Base-by-base conservation (phyloP, 2,329 filamentous ascomycete genomes). In the Sordariomycetes sp. region DNA sequence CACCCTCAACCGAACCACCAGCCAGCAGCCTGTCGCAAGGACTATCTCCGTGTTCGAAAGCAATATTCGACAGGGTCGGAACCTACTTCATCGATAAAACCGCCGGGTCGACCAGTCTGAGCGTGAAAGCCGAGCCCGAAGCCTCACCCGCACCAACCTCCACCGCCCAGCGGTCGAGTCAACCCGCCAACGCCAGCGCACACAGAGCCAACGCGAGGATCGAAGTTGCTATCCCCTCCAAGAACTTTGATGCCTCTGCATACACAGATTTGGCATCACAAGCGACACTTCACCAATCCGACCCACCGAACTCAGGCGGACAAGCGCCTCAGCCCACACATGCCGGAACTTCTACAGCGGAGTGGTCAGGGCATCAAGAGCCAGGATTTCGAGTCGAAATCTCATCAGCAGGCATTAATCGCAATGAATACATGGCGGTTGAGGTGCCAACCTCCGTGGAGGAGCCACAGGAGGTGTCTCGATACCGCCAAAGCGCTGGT, bases 401-500 rank as follows among this genome's bases (percentile, higher is more conserved):
- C 9, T 52, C 55, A 1, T 47, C 50, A 2, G 48, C 56, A 2
- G 56, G 46, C 10, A 65, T 75, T 39, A 67, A 71, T 39, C 67
- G 60, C 36, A 61, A 66, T n/a, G 70, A 77, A 31, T 76, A 71
- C 40, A 40, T 64, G 3, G 59, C 68, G 10, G 58, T 72, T 4
- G 49, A 60, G 3, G 64, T n/a, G n/a, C n/a, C n/a, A n/a, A n/a
- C n/a, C n/a, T n/a, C n/a, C 2, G 57, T 63, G 2, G 64, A 72
- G 38, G 60, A 65, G 14, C 66, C 69, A 2, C 44, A 54, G 11
- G 59, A 66, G 37, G 44, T 75, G 16, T 73, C 72, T n/a, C n/a
- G n/a, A n/a, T n/a, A n/a, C n/a, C n/a, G n/a, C n/a, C n/a, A n/a
- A n/a, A n/a, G n/a, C n/a, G n/a, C n/a, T n/a, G n/a, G n/a, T n/a